Evolutionary conservation across 176 grass and related monocot species (phyloP), one percentile per base, ranked within the genome.

Genomic region (Ensete ventricosum): DNA sequence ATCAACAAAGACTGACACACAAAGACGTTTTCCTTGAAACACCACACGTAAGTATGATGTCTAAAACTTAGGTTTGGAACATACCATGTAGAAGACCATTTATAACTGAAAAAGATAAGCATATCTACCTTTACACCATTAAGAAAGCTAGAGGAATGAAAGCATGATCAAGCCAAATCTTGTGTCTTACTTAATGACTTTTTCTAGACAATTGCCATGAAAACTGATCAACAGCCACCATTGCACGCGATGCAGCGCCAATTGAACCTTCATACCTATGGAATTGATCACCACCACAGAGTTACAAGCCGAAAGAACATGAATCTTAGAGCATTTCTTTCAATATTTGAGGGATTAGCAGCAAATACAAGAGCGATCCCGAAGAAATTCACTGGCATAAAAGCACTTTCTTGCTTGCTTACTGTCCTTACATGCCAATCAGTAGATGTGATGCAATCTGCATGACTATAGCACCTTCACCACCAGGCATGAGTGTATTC

Each of bases 231-330:
- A 75, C 72, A 50, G 90, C 80, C 67, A 90, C 81, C 88, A 93
- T 93, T 80, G 90, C 90, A 77, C 82, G 85, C 52, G 93, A 88
- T 64, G 90, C 90, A 3, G 82, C 88, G 72, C 83, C 84, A 73
- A 93, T 80, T 49, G 88, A 93, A 82, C 90, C 93, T 86, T 93
- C 93, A 74, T 97, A 97, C 87, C 90, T 97, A 64, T 50, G 43
- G 0, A 81, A 85, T 52, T 48, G 76, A 20, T 55, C 50, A 73
- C 12, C 13, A 48, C 23, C 62, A 50, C 9, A 2, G 65, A 57
- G 9, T 9, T 73, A 26, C 29, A 76, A 54, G 74, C 2, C 59
- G 17, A 70, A 20, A 52, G 16, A 21, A 25, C 19, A 25, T 67
- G 65, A 72, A 77, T 16, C 59, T 49, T 49, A n/a, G 9, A 74